Conservation (phyloP, 495 filamentous ascomycete species). For the Penicillium robsamsonii region DNA sequence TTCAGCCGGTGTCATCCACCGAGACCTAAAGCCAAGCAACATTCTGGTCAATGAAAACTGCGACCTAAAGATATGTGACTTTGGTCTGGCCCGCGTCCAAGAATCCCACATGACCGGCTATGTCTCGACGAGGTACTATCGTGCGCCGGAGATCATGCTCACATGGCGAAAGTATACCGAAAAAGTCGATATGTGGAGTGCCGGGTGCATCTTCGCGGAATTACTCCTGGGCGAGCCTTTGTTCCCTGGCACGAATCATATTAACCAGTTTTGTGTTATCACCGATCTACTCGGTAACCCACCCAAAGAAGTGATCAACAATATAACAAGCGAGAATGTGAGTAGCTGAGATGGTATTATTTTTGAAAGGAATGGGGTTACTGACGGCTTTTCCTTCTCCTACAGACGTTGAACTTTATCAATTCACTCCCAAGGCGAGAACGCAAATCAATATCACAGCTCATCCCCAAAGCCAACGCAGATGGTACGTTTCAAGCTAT, state of each 20-base stretch:
- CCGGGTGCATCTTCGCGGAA: conserved; percentile 97
- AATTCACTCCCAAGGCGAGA: conserved; percentile 90
- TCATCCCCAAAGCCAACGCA: conserved; percentile 87
- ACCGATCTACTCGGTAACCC: conserved; percentile 93
- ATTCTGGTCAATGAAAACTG: conserved; percentile 99
- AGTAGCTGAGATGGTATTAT: conserved; percentile 21
- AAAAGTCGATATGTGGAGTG: conserved; percentile 99
- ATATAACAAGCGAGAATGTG: conserved; percentile 95
- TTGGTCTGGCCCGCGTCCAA: conserved; percentile 93
- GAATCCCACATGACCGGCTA: conserved; percentile 99
- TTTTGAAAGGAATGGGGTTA: not conserved
- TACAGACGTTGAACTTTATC: conserved; percentile 87
- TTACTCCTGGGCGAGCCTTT: conserved; percentile 96
- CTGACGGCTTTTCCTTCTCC: conserved; percentile 1
- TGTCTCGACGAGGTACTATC: conserved; percentile 96
- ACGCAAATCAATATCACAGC: conserved; percentile 78
- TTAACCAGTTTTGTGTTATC: conserved; percentile 99
- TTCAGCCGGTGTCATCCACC: conserved; percentile 96
- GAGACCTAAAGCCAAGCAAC: conserved; percentile 96
- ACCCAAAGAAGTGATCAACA: conserved; percentile 92
- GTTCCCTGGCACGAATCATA: conserved; percentile 97
- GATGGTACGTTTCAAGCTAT: conserved; percentile 55
- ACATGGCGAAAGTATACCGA: conserved; percentile 99
- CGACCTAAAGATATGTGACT: conserved; percentile 98
- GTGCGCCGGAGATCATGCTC: conserved; percentile 98